Base-by-base conservation (phyloP, 495 filamentous ascomycete species). In the Aspergillus ellipticus region DNA sequence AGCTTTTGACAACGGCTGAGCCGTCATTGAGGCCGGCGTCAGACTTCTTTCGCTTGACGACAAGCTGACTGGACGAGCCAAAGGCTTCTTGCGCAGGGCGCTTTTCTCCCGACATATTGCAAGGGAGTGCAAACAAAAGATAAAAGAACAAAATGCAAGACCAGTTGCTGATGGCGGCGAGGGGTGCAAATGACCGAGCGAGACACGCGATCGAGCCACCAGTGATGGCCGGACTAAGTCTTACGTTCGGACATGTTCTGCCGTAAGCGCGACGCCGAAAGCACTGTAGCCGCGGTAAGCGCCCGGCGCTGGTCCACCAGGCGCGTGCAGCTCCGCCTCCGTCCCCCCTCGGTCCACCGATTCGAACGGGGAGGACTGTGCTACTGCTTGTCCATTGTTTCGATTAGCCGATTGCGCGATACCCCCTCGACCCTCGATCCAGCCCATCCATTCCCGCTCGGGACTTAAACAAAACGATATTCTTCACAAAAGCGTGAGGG, bases 41-140 rank as follows among this genome's bases (percentile, higher is more conserved):
- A 41, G 84, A 83, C 66, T 82, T 94, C 68, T 92, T 92, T 66
- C 93, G 80, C 73, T 97, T 97, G 57, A 97, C 88, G 29, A 95
- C 84, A 50, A 92, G 76, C 68, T 96, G 89, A 53, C 54, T 72
- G 4, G 85, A 84, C n/a, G 83, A 80, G 57, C 85, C 85, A 61
- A 93, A 91, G 42, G 86, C 85, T 53, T 86, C 84, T 37, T 88
- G 83, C 19, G 91, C 91, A 41, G 90, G 89, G 56, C 95, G 82
- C 73, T 97, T 97, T 74, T 94, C 91, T 60, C 87, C 78, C 19
- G 92, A 89, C 92, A 96, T 97, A 55, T 78, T 55, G 31, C 16
- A 37, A 17, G 39, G 17, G 15, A 16, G 16, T 20, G 11, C 20
- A 21, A 28, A 20, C 10, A 42, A 29, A 13, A 6, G 15, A 9